These are phyloP conservation scores for Arthrobotrys musiformis DNA, from an alignment of 2,329 filamentous ascomycete species.

Conservation along the genomic window DNA sequence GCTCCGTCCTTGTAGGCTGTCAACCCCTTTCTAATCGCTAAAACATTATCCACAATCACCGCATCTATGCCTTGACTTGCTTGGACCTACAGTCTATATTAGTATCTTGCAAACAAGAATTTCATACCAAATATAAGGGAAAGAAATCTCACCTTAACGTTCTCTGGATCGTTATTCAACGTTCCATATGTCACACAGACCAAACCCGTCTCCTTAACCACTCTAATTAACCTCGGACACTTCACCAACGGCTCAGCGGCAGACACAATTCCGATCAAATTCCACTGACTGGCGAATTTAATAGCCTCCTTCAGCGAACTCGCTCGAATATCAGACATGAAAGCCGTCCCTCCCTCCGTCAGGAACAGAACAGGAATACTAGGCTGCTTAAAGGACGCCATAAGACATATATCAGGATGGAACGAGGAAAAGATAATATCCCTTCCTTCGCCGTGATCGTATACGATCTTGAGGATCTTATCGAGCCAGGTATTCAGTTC, in stretches of 20 bases:
- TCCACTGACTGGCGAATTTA: conserved; percentile 93
- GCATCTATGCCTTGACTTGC: conserved; percentile 96
- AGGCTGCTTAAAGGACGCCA: conserved; percentile 92
- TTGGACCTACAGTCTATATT: conserved; percentile 72
- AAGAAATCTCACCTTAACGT: conserved; percentile 76
- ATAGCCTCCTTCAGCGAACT: conserved; percentile 94
- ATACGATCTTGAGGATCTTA: conserved; percentile 88
- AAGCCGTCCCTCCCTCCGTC: conserved; percentile 82
- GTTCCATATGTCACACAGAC: conserved; percentile 96
- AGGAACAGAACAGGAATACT: conserved; percentile 90
- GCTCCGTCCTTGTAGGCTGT: conserved; percentile 64
- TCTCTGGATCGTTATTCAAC: conserved; percentile 84
- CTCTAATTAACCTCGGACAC: conserved; percentile 80
- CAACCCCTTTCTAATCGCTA: conserved; percentile 90
- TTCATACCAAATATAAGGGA: neutral
- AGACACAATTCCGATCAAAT: conserved; percentile 88
- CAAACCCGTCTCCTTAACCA: conserved; percentile 92
- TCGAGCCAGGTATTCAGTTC: conserved; percentile 98
- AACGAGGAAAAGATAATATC: conserved; percentile 98
- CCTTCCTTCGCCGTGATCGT: conserved; percentile 81
- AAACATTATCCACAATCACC: conserved; percentile 94
- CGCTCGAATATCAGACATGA: conserved; percentile 88
- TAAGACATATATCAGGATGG: conserved; percentile 94
- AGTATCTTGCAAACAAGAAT: conserved; percentile 24
- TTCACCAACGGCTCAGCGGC: conserved; percentile 89